Conservation (phyloP, 2,329 filamentous ascomycete species). For the Trichoderma afroharzianum region DNA sequence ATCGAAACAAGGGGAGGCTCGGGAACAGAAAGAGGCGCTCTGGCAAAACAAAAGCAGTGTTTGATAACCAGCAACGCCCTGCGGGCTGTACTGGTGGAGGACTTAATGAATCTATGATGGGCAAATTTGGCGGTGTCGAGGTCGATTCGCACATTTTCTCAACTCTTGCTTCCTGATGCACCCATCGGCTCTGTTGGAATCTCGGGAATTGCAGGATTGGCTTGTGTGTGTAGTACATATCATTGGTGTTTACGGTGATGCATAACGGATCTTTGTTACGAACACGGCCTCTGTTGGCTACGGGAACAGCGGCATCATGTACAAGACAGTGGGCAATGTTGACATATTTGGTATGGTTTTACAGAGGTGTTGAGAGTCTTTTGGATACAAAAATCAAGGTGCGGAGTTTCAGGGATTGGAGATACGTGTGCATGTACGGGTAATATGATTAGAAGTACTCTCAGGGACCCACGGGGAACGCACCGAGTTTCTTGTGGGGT, state of each 20-base stretch:
- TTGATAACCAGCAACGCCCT: slow-evolving; percentile 4
- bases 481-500: not conserved
- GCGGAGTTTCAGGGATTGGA: not conserved
- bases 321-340: not conserved
- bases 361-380: not conserved
- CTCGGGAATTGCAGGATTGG: not conserved
- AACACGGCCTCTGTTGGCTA: not conserved
- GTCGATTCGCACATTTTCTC: not conserved
- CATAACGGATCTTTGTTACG: not conserved
- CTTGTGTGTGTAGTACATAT: slow-evolving; percentile 2
- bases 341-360: not conserved
- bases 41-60: slow-evolving; percentile 9
- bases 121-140: slow-evolving; percentile 8
- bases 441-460: not conserved
- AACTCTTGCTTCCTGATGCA: not conserved
- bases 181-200: not conserved
- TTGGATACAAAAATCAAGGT: not conserved
- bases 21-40: not conserved
- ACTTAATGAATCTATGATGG: slow-evolving; percentile 17
- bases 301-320: not conserved
- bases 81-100: slow-evolving; percentile 6
- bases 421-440: not conserved
- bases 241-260: slow-evolving; percentile 9
- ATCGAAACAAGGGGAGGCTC: not conserved
- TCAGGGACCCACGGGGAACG: not conserved